Conservation (phyloP, 202 grass and related monocot species). For the Eragrostis tef region DNA sequence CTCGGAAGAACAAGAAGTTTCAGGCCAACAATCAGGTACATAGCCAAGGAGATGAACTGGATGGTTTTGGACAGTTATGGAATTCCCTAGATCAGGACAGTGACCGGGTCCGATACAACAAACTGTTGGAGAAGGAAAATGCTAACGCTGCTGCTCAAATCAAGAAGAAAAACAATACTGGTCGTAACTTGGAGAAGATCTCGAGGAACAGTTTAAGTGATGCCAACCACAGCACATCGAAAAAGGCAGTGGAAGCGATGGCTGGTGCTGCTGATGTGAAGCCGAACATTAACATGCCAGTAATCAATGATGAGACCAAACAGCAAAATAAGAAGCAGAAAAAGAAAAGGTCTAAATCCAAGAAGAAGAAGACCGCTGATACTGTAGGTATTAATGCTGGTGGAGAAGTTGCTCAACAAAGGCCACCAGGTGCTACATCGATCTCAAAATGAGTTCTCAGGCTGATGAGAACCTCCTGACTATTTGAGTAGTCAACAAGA, state of each 20-base stretch:
- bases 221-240: neutral
- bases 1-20: constrained; percentile 36
- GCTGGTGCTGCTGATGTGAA: constrained; percentile 44
- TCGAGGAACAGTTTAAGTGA: constrained; percentile 30
- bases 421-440: constrained; percentile 17
- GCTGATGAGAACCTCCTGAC: constrained; percentile 10
- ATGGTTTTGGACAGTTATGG: constrained; percentile 29
- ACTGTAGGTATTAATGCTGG: neutral
- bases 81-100: constrained; percentile 53
- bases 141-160: constrained; percentile 39
- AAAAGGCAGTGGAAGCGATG: constrained; percentile 16
- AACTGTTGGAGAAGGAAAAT: constrained; percentile 48
- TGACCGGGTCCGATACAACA: constrained; percentile 44
- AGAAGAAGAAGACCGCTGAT: constrained; percentile 42
- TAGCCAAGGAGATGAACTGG: constrained; percentile 18
- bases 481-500: neutral
- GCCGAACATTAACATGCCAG: constrained; percentile 47
- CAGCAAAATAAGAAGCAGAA: constrained; percentile 58
- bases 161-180: constrained; percentile 34
- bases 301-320: constrained; percentile 37
- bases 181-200: constrained; percentile 39
- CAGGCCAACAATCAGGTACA: constrained; percentile 1
- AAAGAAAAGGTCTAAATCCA: constrained; percentile 51
- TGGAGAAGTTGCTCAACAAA: constrained; percentile 45
- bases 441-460: constrained; percentile 10